Conservation (phyloP, 1,284 basidiomycete genomes). For the Trichosporon inkin region DNA sequence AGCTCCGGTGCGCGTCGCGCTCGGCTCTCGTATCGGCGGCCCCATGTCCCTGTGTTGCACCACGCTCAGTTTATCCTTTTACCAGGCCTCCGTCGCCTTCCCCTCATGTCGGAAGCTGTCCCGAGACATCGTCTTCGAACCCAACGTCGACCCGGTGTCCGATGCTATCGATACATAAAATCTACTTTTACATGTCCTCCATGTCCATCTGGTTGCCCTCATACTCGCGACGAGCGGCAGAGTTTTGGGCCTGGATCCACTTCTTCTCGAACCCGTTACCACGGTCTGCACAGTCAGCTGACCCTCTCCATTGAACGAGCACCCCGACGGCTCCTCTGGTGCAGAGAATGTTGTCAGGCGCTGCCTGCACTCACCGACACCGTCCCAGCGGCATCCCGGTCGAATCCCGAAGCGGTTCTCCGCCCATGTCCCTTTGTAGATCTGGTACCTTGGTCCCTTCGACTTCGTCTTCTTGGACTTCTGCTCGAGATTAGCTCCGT, state of each 20-base stretch:
- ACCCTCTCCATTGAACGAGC: not conserved
- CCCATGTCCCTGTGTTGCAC: no score
- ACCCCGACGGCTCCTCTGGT: no score
- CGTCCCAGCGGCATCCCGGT: constrained; percentile 96
- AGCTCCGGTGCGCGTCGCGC: no score
- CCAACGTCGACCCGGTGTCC: no score
- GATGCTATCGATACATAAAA: not conserved
- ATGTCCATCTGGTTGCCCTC: constrained; percentile 79
- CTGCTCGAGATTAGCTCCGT: constrained; percentile 20
- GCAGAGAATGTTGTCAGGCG: no score
- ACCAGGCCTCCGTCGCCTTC: no score
- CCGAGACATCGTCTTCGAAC: no score
- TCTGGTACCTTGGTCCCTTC: constrained; percentile 73
- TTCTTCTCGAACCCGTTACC: constrained; percentile 94
- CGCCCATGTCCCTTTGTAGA: constrained; percentile 82
- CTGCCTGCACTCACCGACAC: constrained; percentile 66
- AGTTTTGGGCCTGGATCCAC: constrained; percentile 74
- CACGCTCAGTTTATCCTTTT: no score
- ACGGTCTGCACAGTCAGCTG: constrained; percentile 59
- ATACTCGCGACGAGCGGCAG: constrained; percentile 61
- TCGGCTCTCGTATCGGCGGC: no score
- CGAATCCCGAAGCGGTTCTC: constrained; percentile 93
- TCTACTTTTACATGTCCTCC: constrained; percentile 70
- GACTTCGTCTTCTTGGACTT: constrained; percentile 80
- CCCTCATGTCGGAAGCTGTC: no score